phyloP scores from a whole-genome alignment of 441 rosid species.

The Brassica hybrid region DNA sequence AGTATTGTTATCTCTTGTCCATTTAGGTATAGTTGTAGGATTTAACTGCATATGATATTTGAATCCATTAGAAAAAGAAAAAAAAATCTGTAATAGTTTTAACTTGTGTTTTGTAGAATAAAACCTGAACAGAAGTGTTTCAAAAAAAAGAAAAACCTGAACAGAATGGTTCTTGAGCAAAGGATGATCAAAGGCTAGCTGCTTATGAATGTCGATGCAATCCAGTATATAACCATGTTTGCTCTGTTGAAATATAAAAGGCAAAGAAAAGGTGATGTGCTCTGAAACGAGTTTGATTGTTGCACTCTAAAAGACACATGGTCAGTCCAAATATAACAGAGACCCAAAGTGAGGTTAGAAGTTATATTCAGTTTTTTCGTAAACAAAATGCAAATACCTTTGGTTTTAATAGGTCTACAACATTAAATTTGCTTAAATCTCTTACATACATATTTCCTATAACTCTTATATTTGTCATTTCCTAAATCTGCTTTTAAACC shows the following conservation, averaged over 20 bases:
- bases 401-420: neutral
- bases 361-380: neutral
- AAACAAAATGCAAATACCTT: neutral
- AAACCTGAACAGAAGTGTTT: constrained; percentile 30
- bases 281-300: neutral
- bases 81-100: neutral
- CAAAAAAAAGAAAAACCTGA: constrained; percentile 21
- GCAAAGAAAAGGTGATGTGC: neutral
- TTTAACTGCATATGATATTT: constrained; percentile 26
- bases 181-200: constrained; percentile 40
- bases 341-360: neutral
- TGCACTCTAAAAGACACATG: too few relatives aligned
- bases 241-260: constrained; percentile 19
- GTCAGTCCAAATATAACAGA: too few relatives aligned
- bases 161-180: constrained; percentile 37
- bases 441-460: too few relatives aligned
- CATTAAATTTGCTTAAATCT: neutral
- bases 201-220: constrained; percentile 40
- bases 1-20: constrained; percentile 29
- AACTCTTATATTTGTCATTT: too few relatives aligned
- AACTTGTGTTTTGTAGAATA: neutral
- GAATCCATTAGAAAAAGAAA: neutral
- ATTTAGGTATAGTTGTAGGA: constrained; percentile 35
- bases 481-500: too few relatives aligned
- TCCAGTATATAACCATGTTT: constrained; percentile 35